These are phyloP conservation scores for Clitopilus hobsonii DNA, from an alignment of 768 basidiomycete species.

Conservation along the genomic window DNA sequence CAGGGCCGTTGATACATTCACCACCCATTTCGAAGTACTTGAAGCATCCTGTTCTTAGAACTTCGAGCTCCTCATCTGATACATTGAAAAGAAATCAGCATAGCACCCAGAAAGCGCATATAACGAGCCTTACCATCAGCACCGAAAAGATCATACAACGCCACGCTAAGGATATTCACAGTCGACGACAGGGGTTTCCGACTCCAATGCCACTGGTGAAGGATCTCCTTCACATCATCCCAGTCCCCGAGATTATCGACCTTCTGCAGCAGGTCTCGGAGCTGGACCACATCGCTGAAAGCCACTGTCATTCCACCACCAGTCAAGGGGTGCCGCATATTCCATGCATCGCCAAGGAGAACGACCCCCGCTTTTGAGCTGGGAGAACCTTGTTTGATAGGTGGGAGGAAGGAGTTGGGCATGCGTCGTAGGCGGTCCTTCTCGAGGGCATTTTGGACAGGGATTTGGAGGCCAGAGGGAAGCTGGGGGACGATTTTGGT, in stretches of 20 bases:
- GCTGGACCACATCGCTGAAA: conserved; percentile 75
- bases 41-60: conserved; percentile 85
- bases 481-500: conserved; percentile 75
- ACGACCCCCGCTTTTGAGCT: conserved; percentile 65
- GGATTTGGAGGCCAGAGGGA: conserved; percentile 61
- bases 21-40: conserved; percentile 96
- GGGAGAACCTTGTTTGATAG: conserved; percentile 57
- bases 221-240: conserved; percentile 40
- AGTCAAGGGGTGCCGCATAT: conserved; percentile 98
- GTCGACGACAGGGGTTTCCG: conserved; percentile 82
- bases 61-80: conserved; percentile 54
- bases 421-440: conserved; percentile 80
- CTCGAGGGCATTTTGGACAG: conserved; percentile 68
- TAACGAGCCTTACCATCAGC: conserved; percentile 69
- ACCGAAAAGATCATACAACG: conserved; percentile 91
- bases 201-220: conserved; percentile 81
- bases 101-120: background rate
- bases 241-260: conserved; percentile 44
- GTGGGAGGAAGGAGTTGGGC: conserved; percentile 93
- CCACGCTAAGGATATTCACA: conserved; percentile 89
- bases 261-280: conserved; percentile 55
- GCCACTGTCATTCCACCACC: conserved; percentile 99
- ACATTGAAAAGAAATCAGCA: background rate
- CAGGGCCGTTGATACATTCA: conserved; percentile 82
- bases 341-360: conserved; percentile 94